Conservation (phyloP, 352 stramenopile species). For the Globisporangium ultimum region DNA sequence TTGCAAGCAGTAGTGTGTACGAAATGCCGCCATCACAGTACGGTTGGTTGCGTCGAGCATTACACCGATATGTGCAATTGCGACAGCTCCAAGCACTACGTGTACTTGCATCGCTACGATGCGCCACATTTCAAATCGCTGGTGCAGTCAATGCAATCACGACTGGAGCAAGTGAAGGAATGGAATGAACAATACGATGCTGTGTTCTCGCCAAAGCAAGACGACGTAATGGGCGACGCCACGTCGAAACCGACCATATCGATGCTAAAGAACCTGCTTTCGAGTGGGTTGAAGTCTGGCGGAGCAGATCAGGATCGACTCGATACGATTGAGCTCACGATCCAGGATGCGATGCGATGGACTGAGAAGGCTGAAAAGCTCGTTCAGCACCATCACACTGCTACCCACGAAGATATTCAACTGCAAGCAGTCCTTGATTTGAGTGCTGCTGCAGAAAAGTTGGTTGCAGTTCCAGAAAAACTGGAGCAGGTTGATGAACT, state of each 20-base stretch:
- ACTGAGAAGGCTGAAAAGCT: conserved; percentile 20
- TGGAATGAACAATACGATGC: conserved; percentile 38
- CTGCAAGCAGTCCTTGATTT: conserved; percentile 18
- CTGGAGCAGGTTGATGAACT: conserved; percentile 24
- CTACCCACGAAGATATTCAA: conserved; percentile 4
- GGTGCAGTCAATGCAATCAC: conserved; percentile 25
- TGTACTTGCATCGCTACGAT: conserved; percentile 62
- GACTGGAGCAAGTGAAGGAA: conserved; percentile 31
- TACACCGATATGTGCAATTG: conserved; percentile 81
- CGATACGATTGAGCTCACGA: conserved; percentile 26
- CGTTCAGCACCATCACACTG: conserved; percentile 8
- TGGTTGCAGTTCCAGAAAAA: conserved; percentile 20
- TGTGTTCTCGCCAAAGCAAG: conserved; percentile 13
- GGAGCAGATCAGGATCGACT: conserved; percentile 23
- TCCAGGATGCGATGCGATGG: conserved; percentile 23
- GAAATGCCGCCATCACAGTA: conserved; percentile 52
- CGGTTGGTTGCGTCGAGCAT: conserved; percentile 74
- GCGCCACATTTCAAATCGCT: conserved; percentile 32
- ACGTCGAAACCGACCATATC: conserved; percentile 12
- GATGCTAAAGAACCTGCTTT: conserved; percentile 31
- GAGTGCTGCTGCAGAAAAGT: conserved; percentile 20
- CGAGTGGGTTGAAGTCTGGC: conserved; percentile 20
- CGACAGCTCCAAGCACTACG: conserved; percentile 40
- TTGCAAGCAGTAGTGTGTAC: conserved; percentile 79
- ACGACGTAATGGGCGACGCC: neutral